Evolutionary conservation across 192 early-diverging fungal species (phyloP).

Genomic region (Entomortierella lignicola): DNA sequence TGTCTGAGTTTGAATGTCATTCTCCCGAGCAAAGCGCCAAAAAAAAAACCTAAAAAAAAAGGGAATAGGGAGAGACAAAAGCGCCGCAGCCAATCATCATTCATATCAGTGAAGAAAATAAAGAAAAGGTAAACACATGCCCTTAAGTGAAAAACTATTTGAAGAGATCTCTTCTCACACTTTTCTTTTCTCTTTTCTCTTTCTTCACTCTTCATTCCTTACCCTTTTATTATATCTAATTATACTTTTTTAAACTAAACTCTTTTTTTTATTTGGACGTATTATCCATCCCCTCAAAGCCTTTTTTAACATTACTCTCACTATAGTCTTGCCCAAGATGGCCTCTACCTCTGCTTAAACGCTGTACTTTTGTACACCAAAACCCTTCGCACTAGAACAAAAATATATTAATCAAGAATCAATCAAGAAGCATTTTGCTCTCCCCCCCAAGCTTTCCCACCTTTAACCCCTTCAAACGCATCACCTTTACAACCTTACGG

Average conservation of each 20-base stretch:
- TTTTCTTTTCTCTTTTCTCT: not conserved
- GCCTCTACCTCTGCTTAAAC: constrained; percentile 54
- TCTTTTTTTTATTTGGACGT: constrained; percentile 32
- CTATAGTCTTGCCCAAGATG: constrained; percentile 35
- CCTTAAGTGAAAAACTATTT: constrained; percentile 4
- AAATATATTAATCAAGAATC: not conserved
- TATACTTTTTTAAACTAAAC: constrained; percentile 3
- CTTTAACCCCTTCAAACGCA: constrained; percentile 5
- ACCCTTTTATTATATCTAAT: constrained; percentile 2
- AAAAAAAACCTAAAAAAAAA: constrained; percentile 9
- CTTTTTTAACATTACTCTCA: not conserved
- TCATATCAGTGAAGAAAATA: no score
- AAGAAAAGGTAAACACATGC: not conserved
- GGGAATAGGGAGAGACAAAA: constrained; percentile 3
- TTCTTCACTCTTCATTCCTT: constrained; percentile 4
- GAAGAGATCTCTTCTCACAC: not conserved
- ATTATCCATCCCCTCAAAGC: constrained; percentile 27
- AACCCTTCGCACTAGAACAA: constrained; percentile 45
- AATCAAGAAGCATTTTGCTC: constrained; percentile 4
- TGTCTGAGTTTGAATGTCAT: not conserved
- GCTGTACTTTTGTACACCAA: constrained; percentile 34
- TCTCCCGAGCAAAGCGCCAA: constrained; percentile 25
- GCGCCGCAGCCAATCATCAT: not conserved
- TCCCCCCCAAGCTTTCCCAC: constrained; percentile 10
- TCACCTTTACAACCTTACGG: constrained; percentile 37